phyloP scores from a whole-genome alignment of 495 filamentous ascomycete genomes.

The Trichoderma parareesei region DNA sequence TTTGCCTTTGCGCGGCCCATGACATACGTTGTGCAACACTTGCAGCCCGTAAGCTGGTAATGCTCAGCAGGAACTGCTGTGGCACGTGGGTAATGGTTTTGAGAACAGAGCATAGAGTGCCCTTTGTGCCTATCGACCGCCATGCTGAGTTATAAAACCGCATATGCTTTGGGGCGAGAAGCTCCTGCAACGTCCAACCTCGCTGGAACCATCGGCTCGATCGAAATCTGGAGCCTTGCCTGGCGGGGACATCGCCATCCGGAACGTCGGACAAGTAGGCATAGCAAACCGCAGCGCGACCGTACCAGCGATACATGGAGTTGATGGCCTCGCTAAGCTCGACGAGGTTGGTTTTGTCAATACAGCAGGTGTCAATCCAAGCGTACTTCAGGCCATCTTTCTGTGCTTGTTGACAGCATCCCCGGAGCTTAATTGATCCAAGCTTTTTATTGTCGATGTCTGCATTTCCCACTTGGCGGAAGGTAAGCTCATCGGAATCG shows the following conservation, averaged over 20 bases:
- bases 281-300: slow-evolving; percentile 21
- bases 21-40: slow-evolving; percentile 16
- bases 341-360: slow-evolving; percentile 12
- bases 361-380: slow-evolving; percentile 27
- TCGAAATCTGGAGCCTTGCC: slow-evolving; percentile 1
- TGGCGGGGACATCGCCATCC: neutral
- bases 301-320: slow-evolving; percentile 23
- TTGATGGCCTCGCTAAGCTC: slow-evolving; percentile 17
- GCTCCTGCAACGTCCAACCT: slow-evolving; percentile 8
- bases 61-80: slow-evolving; percentile 9
- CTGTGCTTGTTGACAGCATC: slow-evolving; percentile 18
- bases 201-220: slow-evolving; percentile 23
- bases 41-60: neutral
- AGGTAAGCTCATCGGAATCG: slow-evolving; percentile 24
- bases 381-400: slow-evolving; percentile 18
- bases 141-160: slow-evolving; percentile 14
- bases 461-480: slow-evolving; percentile 19
- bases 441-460: slow-evolving; percentile 9
- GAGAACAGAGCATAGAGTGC: neutral
- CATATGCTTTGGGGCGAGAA: slow-evolving; percentile 10
- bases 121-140: slow-evolving; percentile 9
- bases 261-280: slow-evolving; percentile 22
- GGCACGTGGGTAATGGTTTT: slow-evolving; percentile 11
- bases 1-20: slow-evolving; percentile 13
- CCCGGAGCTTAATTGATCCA: slow-evolving; percentile 19